Conservation (phyloP, 75 land plant species). For the Azolla pinnata region DNA sequence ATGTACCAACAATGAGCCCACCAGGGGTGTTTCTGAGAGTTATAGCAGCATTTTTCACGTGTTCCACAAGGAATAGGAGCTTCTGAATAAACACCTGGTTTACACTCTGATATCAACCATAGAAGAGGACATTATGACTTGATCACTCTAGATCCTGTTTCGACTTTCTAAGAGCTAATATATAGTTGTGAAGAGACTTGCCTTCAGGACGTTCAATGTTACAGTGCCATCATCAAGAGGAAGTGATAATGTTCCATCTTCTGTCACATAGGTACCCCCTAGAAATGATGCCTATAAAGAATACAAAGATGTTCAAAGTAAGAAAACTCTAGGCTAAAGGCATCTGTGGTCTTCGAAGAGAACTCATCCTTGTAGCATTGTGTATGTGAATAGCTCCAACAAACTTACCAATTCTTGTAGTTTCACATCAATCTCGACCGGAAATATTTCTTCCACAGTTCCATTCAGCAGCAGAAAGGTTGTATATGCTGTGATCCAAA, state of each 20-base stretch:
- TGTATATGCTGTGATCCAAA: neutral
- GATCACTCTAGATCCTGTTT: no score
- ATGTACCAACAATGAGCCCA: neutral
- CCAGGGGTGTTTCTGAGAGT: neutral
- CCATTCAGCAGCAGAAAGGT: neutral
- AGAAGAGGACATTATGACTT: no score
- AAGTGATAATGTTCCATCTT: neutral
- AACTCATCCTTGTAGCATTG: no score
- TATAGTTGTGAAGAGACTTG: no score
- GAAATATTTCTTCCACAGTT: neutral
- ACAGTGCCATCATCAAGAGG: neutral
- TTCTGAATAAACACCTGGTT: neutral
- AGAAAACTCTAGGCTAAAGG: no score
- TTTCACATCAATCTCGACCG: no score
- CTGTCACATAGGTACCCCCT: neutral
- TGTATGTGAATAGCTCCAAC: no score
- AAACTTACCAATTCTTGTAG: no score
- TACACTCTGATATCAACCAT: neutral
- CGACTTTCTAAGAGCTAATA: no score
- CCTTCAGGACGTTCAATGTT: no score
- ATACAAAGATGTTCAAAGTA: neutral
- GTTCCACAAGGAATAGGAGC: neutral
- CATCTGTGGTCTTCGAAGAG: no score
- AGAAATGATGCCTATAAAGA: neutral
- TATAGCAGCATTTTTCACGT: neutral